Evolutionary conservation across 768 basidiomycete genomes (phyloP).

Genomic region (Boletus edulis): DNA sequence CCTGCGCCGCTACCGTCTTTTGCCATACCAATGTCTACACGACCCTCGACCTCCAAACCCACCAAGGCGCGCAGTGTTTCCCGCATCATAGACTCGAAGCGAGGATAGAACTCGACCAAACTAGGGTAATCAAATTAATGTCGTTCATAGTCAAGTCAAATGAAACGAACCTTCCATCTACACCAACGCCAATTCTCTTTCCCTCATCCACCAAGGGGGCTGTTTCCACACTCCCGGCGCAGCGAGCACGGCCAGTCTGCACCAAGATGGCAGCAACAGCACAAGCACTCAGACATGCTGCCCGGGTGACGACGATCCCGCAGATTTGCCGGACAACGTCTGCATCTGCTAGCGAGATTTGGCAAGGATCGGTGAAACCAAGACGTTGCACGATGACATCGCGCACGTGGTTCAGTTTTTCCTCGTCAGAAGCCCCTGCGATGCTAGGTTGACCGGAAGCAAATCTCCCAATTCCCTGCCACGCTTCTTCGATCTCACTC

Average conservation of each 20-base stretch:
- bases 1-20: slow-evolving; percentile 98
- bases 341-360: slow-evolving; percentile 59
- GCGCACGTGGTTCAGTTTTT: slow-evolving; percentile 54
- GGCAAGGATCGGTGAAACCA: slow-evolving; percentile 46
- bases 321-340: slow-evolving; percentile 83
- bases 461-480: slow-evolving; percentile 47
- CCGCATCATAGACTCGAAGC: slow-evolving; percentile 73
- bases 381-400: slow-evolving; percentile 61
- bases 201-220: slow-evolving; percentile 31
- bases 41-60: slow-evolving; percentile 75
- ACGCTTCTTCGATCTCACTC: slow-evolving; percentile 78
- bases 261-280: slow-evolving; percentile 84
- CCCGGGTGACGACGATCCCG: slow-evolving; percentile 74
- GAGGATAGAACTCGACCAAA: slow-evolving; percentile 89
- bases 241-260: slow-evolving; percentile 70
- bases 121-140: slow-evolving; percentile 36
- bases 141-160: background rate
- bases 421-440: slow-evolving; percentile 5
- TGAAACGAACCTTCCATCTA: slow-evolving; percentile 79
- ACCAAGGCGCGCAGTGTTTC: slow-evolving; percentile 73
- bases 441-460: slow-evolving; percentile 19
- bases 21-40: slow-evolving; percentile 85
- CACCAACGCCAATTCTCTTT: slow-evolving; percentile 72
- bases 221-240: slow-evolving; percentile 36
- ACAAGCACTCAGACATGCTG: slow-evolving; percentile 79